phyloP scores from a whole-genome alignment of 78 protist species.

The Isochrysis galbana region DNA sequence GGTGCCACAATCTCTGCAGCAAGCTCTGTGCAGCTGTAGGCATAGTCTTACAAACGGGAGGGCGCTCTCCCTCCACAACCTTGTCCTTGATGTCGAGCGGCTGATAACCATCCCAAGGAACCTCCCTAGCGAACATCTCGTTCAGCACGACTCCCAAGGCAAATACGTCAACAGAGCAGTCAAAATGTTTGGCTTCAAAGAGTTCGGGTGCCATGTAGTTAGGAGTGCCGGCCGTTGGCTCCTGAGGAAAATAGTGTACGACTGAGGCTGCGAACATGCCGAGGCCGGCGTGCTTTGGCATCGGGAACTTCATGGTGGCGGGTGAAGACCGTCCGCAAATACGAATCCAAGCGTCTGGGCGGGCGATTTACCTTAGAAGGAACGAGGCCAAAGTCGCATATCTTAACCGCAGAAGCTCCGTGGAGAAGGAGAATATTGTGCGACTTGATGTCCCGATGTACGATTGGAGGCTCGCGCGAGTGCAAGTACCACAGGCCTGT shows the following conservation, averaged over 20 bases:
- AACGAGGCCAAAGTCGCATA: not conserved
- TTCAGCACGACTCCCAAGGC: not conserved
- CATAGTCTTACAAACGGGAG: not conserved
- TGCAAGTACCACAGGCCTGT: slow-evolving; percentile 32
- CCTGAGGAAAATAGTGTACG: too few relatives aligned
- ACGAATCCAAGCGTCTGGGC: too few relatives aligned
- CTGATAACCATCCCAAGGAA: not conserved
- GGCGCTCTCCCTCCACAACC: not conserved
- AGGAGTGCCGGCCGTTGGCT: not conserved
- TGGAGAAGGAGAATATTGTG: slow-evolving; percentile 29
- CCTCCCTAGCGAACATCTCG: not conserved
- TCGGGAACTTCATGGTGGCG: too few relatives aligned
- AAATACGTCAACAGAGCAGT: not conserved
- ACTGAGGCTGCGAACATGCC: too few relatives aligned
- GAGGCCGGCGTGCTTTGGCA: too few relatives aligned
- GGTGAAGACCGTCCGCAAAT: too few relatives aligned
- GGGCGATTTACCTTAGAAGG: too few relatives aligned
- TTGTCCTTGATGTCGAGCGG: not conserved
- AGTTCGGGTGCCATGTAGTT: slow-evolving; percentile 9
- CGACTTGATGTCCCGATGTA: slow-evolving; percentile 53
- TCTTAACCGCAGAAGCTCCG: not conserved
- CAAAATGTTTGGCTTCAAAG: not conserved
- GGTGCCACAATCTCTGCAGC: not conserved
- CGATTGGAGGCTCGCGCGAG: slow-evolving; percentile 14
- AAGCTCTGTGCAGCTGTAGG: not conserved